A percentile compares a stretch with the other conserved stretches of the same genome.
Conservation (phyloP, 257 asterid species). For the Handroanthus guayacan region DNA sequence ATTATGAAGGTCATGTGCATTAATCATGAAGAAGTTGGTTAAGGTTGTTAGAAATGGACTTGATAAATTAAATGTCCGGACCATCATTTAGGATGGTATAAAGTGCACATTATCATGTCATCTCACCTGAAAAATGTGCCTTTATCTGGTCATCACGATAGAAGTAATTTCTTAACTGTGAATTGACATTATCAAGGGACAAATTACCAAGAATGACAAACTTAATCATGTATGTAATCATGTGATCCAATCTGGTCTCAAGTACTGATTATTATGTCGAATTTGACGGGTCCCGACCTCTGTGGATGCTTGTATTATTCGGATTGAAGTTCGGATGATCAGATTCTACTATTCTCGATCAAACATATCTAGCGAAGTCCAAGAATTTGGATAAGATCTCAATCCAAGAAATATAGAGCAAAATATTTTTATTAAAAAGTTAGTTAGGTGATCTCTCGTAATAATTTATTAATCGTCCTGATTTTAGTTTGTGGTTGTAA, state of each 20-base stretch:
- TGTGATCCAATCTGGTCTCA: not conserved
- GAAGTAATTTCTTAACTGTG: not conserved
- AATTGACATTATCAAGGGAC: not conserved
- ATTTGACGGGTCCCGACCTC: no score
- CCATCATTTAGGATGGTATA: not conserved
- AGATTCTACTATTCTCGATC: no score
- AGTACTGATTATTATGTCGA: not conserved
- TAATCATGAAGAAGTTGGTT: slow-evolving; percentile 29
- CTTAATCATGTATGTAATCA: not conserved
- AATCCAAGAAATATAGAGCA: not conserved
- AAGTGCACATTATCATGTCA: not conserved
- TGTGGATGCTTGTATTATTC: no score
- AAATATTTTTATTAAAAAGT: not conserved
- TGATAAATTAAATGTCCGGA: not conserved
- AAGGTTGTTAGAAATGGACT: slow-evolving; percentile 14
- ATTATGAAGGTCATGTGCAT: slow-evolving; percentile 18
- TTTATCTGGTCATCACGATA: not conserved
- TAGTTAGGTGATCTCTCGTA: no score
- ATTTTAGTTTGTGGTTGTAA: no score
- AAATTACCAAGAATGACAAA: not conserved
- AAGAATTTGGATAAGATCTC: not conserved
- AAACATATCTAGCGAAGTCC: no score
- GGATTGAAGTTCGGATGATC: no score
- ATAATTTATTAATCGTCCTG: no score
- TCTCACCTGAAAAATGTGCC: not conserved